Conservation (phyloP, 2,329 filamentous ascomycete species). For the Penicillium crustosum region DNA sequence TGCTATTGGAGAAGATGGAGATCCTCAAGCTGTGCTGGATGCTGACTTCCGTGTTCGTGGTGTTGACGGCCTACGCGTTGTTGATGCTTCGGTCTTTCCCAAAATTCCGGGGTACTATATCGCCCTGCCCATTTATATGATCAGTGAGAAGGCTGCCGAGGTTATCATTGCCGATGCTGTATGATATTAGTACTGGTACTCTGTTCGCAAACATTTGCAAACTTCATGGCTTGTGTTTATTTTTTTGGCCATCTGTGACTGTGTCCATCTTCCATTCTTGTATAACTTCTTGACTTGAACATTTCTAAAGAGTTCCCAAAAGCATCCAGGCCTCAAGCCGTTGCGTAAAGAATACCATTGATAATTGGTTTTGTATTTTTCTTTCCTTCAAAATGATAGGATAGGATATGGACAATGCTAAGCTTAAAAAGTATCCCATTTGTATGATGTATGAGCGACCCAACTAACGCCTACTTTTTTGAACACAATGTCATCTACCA, state of each 20-base stretch:
- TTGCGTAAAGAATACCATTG: too few relatives aligned
- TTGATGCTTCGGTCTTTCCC: constrained; percentile 61
- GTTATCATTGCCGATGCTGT: constrained; percentile 43
- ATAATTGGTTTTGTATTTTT: too few relatives aligned
- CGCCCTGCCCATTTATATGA: constrained; percentile 55
- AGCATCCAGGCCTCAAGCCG: too few relatives aligned
- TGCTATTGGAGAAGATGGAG: constrained; percentile 54
- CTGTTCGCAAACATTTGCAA: too few relatives aligned
- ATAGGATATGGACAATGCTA: too few relatives aligned
- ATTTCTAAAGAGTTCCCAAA: not conserved
- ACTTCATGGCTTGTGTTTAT: too few relatives aligned
- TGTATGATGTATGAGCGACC: not conserved
- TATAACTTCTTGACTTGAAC: not conserved
- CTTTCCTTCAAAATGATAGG: too few relatives aligned
- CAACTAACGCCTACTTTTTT: not conserved
- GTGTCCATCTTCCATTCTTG: not conserved
- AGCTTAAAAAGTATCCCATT: not conserved
- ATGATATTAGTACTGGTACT: not conserved
- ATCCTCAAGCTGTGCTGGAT: constrained; percentile 57
- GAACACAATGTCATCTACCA: not conserved
- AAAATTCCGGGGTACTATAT: constrained; percentile 57
- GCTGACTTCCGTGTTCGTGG: constrained; percentile 57
- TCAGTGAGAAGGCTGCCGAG: constrained; percentile 62
- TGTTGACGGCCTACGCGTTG: constrained; percentile 57
- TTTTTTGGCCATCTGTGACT: not conserved